Evolutionary conservation across 1,284 basidiomycete genomes (phyloP).

Genomic region (Melampsora americana): DNA sequence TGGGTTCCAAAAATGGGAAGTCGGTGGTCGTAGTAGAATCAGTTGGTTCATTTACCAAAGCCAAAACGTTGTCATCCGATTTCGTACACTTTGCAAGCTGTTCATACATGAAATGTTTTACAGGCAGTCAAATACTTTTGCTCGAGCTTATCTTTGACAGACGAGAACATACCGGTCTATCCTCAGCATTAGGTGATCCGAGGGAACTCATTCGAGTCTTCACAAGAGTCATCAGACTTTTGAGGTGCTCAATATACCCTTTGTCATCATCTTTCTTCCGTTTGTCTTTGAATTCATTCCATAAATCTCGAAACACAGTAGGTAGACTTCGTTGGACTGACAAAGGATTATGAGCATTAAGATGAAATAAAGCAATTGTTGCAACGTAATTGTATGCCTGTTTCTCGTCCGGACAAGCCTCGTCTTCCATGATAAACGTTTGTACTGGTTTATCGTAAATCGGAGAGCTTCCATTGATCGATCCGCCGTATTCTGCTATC

Average conservation of each 20-base stretch:
- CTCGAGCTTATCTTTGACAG: too few species aligned
- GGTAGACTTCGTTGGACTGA: constrained; percentile 61
- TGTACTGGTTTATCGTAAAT: constrained; percentile 65
- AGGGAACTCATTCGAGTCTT: constrained; percentile 18
- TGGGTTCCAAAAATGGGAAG: not conserved
- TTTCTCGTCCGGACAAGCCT: constrained; percentile 70
- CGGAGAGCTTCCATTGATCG: constrained; percentile 66
- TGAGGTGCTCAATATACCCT: constrained; percentile 61
- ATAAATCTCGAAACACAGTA: constrained; percentile 78
- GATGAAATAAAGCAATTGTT: constrained; percentile 66
- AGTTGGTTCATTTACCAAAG: too few species aligned
- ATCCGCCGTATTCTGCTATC: constrained; percentile 64
- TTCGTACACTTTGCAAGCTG: not conserved
- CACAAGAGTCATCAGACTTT: constrained; percentile 57
- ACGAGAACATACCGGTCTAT: not conserved
- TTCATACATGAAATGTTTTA: not conserved
- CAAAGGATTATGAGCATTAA: constrained; percentile 51
- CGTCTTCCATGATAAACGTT: constrained; percentile 66
- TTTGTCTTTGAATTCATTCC: constrained; percentile 78
- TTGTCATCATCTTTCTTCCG: constrained; percentile 66
- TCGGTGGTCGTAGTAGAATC: too few species aligned
- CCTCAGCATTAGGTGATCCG: not conserved
- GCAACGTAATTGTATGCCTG: constrained; percentile 91
- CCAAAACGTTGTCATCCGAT: not conserved
- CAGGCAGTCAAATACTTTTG: too few species aligned